phyloP scores from a whole-genome alignment of 2,329 filamentous ascomycete genomes.

The Laburnicola sp. region DNA sequence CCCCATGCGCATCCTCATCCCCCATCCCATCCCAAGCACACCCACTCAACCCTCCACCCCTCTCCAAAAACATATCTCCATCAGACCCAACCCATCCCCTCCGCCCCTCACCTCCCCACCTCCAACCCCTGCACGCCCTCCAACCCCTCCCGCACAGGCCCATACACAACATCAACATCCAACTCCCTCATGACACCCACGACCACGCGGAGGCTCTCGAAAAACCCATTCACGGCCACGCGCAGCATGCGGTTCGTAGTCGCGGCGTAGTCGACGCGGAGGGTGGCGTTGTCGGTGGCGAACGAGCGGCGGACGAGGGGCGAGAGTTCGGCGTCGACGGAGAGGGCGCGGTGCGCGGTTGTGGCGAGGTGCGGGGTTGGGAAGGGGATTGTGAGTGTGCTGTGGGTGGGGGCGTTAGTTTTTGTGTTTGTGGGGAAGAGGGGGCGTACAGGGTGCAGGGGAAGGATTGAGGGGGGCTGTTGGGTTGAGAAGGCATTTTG shows the following conservation, averaged over 20 bases:
- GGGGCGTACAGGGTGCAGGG: conserved; percentile 45
- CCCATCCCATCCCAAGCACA: no score
- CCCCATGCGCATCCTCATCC: no score
- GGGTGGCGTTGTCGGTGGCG: conserved; percentile 53
- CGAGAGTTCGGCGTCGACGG: conserved; percentile 88
- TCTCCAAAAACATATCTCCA: background rate
- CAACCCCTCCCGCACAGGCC: conserved; percentile 46
- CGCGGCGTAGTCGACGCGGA: conserved; percentile 78
- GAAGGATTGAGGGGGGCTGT: conserved; percentile 33
- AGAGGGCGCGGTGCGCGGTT: conserved; percentile 72
- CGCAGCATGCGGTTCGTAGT: conserved; percentile 96
- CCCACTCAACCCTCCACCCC: background rate
- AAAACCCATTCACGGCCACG: conserved; percentile 93
- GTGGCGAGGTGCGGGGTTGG: conserved; percentile 76
- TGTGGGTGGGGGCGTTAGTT: conserved; percentile 40
- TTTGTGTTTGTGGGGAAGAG: background rate
- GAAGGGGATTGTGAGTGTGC: conserved; percentile 77
- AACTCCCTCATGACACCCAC: conserved; percentile 88
- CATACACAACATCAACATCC: conserved; percentile 76
- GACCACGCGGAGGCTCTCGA: conserved; percentile 84
- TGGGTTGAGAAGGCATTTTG: conserved; percentile 19
- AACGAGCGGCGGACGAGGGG: conserved; percentile 76
- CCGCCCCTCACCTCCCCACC: conserved; percentile 61
- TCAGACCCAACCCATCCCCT: background rate
- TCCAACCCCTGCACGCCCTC: conserved; percentile 73